Percentiles rank a stretch among this genome's conserved stretches.
phyloP scores from a whole-genome alignment of 1,284 basidiomycete species.

The Rhodotorula sp. region DNA sequence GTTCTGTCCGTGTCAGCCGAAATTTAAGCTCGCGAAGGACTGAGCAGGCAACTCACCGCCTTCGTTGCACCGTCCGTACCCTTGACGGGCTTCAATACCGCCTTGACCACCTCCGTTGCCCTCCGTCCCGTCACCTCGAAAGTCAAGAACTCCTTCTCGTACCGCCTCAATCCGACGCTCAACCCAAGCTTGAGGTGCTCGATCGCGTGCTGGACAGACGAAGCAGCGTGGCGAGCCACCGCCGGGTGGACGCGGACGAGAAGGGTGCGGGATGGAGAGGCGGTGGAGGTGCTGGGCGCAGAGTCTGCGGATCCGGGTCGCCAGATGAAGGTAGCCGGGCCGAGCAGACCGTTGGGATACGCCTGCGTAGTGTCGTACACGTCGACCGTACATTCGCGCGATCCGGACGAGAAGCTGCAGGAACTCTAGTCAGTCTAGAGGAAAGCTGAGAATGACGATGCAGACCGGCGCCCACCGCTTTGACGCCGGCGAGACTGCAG shows the following conservation, averaged over 20 bases:
- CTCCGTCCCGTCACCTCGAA: conserved; percentile 86
- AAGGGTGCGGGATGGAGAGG: conserved; percentile 51
- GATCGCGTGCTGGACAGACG: not conserved
- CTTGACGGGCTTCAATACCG: conserved; percentile 62
- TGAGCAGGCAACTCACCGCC: not conserved
- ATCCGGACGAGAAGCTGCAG: conserved; percentile 60
- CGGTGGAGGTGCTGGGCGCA: conserved; percentile 41
- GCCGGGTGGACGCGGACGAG: conserved; percentile 80
- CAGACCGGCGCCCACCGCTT: conserved; percentile 3
- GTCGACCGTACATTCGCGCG: conserved; percentile 45
- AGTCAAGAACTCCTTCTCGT: conserved; percentile 50
- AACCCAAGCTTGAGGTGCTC: not conserved
- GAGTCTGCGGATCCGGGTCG: conserved; percentile 44
- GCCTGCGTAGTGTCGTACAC: conserved; percentile 42
- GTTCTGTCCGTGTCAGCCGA: conserved; percentile 44
- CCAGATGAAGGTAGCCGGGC: conserved; percentile 72
- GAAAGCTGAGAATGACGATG: not conserved
- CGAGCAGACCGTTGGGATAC: conserved; percentile 15
- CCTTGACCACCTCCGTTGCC: conserved; percentile 71
- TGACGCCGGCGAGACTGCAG: conserved; percentile 5
- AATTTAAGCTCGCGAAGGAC: not conserved
- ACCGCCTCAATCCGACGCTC: not conserved
- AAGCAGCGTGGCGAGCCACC: conserved; percentile 45
- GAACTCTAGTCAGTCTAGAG: not conserved
- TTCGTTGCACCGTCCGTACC: conserved; percentile 40